A percentile compares a stretch with the other conserved stretches of the same genome.
Conservation (phyloP, 2,329 filamentous ascomycete genomes). For the Didymella keratinophila region DNA sequence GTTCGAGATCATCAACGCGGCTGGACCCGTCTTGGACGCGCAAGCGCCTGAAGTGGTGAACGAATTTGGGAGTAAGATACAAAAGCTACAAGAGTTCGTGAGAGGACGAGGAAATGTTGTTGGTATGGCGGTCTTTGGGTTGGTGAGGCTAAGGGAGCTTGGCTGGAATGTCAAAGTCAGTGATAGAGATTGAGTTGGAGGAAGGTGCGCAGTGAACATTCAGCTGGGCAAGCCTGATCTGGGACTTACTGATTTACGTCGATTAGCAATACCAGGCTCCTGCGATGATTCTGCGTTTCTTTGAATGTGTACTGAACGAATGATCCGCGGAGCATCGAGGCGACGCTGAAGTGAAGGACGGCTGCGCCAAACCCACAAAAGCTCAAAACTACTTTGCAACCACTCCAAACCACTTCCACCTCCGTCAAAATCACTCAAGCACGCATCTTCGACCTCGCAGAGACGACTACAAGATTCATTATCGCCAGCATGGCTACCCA, state of each 20-base stretch:
- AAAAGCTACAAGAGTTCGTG: not conserved
- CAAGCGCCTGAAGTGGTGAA: not conserved
- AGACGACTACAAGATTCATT: too few species aligned
- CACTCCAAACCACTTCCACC: too few species aligned
- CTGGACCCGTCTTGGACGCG: constrained; percentile 8
- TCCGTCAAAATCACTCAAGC: too few species aligned
- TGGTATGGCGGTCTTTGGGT: constrained; percentile 3
- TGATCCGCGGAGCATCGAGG: not conserved
- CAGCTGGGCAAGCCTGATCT: too few species aligned
- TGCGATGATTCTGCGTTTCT: too few species aligned
- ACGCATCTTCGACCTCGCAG: too few species aligned
- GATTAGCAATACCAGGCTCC: too few species aligned
- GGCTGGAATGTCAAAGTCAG: not conserved
- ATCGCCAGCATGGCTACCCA: too few species aligned
- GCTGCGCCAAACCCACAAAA: not conserved
- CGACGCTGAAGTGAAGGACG: not conserved
- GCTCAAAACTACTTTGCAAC: too few species aligned
- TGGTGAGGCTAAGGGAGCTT: constrained; percentile 2
- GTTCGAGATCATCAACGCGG: constrained; percentile 2
- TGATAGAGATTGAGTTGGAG: not conserved
- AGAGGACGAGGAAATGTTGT: not conserved
- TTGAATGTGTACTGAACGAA: too few species aligned
- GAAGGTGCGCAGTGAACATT: not conserved
- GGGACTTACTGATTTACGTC: too few species aligned
- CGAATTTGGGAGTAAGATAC: not conserved